Evolutionary conservation across 2,329 filamentous ascomycete genomes (phyloP).

Genomic region (Penicillium italicum): DNA sequence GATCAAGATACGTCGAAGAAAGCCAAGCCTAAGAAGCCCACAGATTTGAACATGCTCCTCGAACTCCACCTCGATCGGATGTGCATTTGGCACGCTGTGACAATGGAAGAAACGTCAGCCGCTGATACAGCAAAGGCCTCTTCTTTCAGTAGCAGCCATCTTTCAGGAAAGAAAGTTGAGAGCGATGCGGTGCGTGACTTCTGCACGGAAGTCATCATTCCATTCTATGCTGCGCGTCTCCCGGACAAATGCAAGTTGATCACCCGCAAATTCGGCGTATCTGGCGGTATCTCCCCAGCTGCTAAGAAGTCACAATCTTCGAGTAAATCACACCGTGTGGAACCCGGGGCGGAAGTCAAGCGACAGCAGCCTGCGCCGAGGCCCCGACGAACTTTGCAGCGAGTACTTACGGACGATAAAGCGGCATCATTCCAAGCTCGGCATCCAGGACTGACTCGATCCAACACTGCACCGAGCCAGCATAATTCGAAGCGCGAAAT

Average conservation of each 20-base stretch:
- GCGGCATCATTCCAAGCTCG: conserved; percentile 30
- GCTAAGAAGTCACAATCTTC: conserved; percentile 33
- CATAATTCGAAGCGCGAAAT: conserved; percentile 41
- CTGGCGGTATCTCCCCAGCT: conserved; percentile 36
- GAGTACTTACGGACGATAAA: conserved; percentile 47
- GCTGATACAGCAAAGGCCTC: conserved; percentile 28
- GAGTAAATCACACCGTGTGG: conserved; percentile 24
- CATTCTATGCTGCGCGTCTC: conserved; percentile 48
- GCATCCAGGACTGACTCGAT: conserved; percentile 41
- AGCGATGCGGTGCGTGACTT: conserved; percentile 49
- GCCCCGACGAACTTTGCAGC: conserved; percentile 42
- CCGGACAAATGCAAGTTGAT: conserved; percentile 47
- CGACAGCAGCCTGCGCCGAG: conserved; percentile 26
- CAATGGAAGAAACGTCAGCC: conserved; percentile 35
- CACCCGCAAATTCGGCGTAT: conserved; percentile 48
- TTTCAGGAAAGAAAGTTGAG: conserved; percentile 35
- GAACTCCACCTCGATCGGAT: conserved; percentile 49
- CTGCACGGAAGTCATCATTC: conserved; percentile 49
- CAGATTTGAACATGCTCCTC: conserved; percentile 43
- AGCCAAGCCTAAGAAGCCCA: conserved; percentile 38
- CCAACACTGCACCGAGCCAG: conserved; percentile 42
- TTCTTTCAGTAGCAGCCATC: conserved; percentile 26
- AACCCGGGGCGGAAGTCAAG: conserved; percentile 33
- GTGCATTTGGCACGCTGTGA: conserved; percentile 51
- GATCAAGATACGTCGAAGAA: conserved; percentile 23